These are phyloP conservation scores for Trapa incisa DNA, from an alignment of 345 rosid genomes.

Conservation along the genomic window DNA sequence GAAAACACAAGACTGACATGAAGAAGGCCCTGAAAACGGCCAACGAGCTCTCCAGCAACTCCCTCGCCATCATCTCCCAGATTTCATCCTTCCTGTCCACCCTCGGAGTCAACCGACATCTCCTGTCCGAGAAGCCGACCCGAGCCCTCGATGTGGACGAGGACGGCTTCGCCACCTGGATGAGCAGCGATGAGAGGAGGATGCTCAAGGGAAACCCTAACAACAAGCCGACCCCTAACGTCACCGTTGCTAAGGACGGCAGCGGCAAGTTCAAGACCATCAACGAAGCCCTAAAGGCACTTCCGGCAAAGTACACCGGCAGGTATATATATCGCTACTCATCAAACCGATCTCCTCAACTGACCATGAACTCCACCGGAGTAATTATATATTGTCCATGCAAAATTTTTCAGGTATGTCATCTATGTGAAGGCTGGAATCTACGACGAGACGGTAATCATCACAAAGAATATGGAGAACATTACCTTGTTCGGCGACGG, in stretches of 20 bases:
- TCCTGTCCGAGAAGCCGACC: slow-evolving; percentile 19
- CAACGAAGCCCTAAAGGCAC: slow-evolving; percentile 43
- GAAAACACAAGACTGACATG: slow-evolving; percentile 37
- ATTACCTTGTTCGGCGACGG: slow-evolving; percentile 76
- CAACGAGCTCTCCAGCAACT: slow-evolving; percentile 49
- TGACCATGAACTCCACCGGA: neutral
- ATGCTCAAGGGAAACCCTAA: slow-evolving; percentile 25
- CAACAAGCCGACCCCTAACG: slow-evolving; percentile 35
- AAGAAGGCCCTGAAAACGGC: slow-evolving; percentile 29
- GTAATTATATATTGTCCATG: neutral
- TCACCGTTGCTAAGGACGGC: slow-evolving; percentile 67
- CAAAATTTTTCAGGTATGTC: slow-evolving; percentile 33
- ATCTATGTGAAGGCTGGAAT: slow-evolving; percentile 59
- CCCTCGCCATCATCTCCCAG: slow-evolving; percentile 49
- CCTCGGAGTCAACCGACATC: slow-evolving; percentile 21
- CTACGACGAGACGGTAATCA: slow-evolving; percentile 47
- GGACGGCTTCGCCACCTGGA: slow-evolving; percentile 46
- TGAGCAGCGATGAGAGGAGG: slow-evolving; percentile 44
- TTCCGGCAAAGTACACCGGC: slow-evolving; percentile 44
- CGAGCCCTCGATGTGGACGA: slow-evolving; percentile 4
- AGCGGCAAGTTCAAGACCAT: slow-evolving; percentile 65
- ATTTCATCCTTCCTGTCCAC: slow-evolving; percentile 17
- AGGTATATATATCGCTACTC: slow-evolving; percentile 29
- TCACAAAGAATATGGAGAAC: slow-evolving; percentile 41
- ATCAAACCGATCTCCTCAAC: neutral